These are phyloP conservation scores for Rutstroemia sp. DNA, from an alignment of 2,329 filamentous ascomycete genomes.

Conservation along the genomic window DNA sequence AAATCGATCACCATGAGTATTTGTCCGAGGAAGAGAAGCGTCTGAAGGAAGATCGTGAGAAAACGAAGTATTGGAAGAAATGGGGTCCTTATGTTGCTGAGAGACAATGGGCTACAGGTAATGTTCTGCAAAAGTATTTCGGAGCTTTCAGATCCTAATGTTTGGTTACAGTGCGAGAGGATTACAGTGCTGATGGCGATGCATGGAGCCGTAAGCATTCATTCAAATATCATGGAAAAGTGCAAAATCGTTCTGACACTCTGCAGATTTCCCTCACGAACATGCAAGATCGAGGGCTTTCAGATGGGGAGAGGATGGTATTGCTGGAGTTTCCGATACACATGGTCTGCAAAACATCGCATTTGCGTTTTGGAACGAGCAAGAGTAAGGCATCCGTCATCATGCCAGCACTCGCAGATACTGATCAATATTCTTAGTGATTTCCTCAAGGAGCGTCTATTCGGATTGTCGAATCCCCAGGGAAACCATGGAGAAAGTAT, in stretches of 20 bases:
- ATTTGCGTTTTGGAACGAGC: constrained; percentile 96
- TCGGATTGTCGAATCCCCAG: constrained; percentile 91
- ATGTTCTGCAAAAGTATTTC: not conserved
- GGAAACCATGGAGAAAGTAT: constrained; percentile 96
- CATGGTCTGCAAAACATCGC: constrained; percentile 89
- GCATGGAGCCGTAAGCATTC: constrained; percentile 78
- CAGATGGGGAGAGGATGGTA: constrained; percentile 94
- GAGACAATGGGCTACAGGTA: constrained; percentile 91
- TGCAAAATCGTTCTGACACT: constrained; percentile 22
- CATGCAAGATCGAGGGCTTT: constrained; percentile 83
- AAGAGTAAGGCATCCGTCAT: constrained; percentile 58
- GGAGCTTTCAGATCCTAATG: constrained; percentile 9
- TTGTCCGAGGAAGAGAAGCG: constrained; percentile 86
- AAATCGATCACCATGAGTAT: constrained; percentile 82
- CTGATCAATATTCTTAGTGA: constrained; percentile 49
- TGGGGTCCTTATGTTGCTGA: constrained; percentile 94
- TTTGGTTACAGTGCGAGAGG: constrained; percentile 64
- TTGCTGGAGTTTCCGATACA: constrained; percentile 88
- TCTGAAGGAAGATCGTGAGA: constrained; percentile 75
- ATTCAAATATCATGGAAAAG: not conserved
- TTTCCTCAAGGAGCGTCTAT: constrained; percentile 90
- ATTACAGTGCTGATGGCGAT: constrained; percentile 84
- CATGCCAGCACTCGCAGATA: constrained; percentile 27
- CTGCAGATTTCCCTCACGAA: constrained; percentile 83
- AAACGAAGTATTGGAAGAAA: constrained; percentile 93